A percentile compares a stretch with the other conserved stretches of the same genome.
phyloP scores from a whole-genome alignment of 768 basidiomycete genomes.

The Kwoniella dendrophila region DNA sequence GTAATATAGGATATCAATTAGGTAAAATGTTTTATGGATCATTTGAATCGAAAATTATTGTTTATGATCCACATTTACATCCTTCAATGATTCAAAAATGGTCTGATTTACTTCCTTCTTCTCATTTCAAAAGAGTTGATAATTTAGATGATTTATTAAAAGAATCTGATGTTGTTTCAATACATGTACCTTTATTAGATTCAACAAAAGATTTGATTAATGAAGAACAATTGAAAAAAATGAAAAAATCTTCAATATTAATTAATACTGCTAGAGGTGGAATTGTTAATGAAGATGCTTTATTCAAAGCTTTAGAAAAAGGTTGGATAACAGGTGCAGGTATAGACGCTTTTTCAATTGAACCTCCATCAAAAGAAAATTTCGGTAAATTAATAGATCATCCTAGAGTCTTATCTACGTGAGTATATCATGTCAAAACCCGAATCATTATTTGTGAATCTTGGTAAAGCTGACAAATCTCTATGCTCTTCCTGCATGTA shows the following conservation, averaged over 20 bases:
- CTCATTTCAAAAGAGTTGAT: slow-evolving; percentile 1
- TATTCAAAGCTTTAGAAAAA: slow-evolving; percentile 61
- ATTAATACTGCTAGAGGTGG: slow-evolving; percentile 72
- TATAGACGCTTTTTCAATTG: slow-evolving; percentile 67
- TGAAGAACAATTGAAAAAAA: slow-evolving; percentile 42
- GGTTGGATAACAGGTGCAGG: slow-evolving; percentile 64
- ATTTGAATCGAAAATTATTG: slow-evolving; percentile 10
- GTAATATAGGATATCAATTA: slow-evolving; percentile 21
- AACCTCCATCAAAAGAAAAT: slow-evolving; percentile 57
- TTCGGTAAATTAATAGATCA: slow-evolving; percentile 27
- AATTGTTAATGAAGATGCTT: slow-evolving; percentile 65
- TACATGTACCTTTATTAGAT: slow-evolving; percentile 26
- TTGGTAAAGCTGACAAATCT: not conserved
- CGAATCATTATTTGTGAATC: too few relatives aligned
- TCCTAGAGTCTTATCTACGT: slow-evolving; percentile 20
- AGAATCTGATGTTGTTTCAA: slow-evolving; percentile 22
- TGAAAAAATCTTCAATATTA: slow-evolving; percentile 66
- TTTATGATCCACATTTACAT: slow-evolving; percentile 18
- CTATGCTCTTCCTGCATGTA: too few relatives aligned
- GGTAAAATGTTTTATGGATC: slow-evolving; percentile 24
- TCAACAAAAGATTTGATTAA: slow-evolving; percentile 21
- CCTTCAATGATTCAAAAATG: slow-evolving; percentile 8
- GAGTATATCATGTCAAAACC: slow-evolving; percentile 50
- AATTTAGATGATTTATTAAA: slow-evolving; percentile 19
- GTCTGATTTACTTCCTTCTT: slow-evolving; percentile 4